Base-by-base conservation (phyloP, 164 flowering plant genomes). In the Litsea cubeba region DNA sequence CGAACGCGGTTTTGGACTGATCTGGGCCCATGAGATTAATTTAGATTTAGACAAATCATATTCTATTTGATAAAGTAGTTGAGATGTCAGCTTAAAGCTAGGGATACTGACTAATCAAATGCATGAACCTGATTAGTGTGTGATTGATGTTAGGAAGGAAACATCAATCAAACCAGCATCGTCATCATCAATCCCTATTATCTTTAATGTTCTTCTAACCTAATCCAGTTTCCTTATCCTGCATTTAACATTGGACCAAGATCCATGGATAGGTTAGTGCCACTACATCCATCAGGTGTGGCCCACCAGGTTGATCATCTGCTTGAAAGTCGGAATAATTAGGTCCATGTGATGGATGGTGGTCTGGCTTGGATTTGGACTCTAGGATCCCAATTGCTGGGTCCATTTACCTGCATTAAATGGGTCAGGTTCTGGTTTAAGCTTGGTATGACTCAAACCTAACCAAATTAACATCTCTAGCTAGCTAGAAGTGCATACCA, bases 81-180 rank as follows among this genome's bases (percentile, higher is more conserved):
- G 69, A 35, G 35, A 73, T 50, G 70, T 65, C 75, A 65, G 35
- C 24, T 65, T 57, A n/a, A 18, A 7, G 5, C 11, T n/a, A 3
- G 35, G 15, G 22, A 32, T 5, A 20, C n/a, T 23, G 24, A 25
- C 1, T 69, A 54, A 51, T 70, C 17, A 70, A 28, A 51, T 23
- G 20, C 20, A 66, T 66, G 7, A 25, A 14, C 69, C 26, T 30
- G 40, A 66, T 66, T 30, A 66, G 12, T 3, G 26, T 63, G 69
- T 14, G 40, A 28, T 3, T 32, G 68, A 22, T n/a, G 74, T 62
- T 72, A 63, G 71, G 71, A 57, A 68, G 51, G 65, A 74, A 22
- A 67, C 66, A 74, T 74, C 76, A 68, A 74, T 54, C 76, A 71
- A 68, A 67, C 57, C 64, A 68, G 71, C 76, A 14, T 66, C 22